Base-by-base conservation (phyloP, 179 eudicot genomes). In the Carnegiea gigantea region DNA sequence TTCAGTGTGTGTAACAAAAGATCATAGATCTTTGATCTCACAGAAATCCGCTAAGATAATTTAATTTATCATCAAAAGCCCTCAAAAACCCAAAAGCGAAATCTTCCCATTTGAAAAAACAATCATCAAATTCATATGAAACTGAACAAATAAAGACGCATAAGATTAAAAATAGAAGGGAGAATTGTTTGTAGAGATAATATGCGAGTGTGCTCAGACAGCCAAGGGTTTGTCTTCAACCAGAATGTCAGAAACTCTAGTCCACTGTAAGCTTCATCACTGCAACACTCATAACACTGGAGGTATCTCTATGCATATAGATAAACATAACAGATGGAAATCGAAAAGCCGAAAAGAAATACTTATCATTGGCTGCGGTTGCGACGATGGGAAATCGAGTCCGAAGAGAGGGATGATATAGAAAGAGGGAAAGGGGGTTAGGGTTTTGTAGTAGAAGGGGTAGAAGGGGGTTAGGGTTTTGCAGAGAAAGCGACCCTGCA, bases 1-100 rank as follows among this genome's bases (percentile, higher is more conserved):
- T 87, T 91, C 96, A 92, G 96, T 92, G 93, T 91, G 95, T 92
- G 93, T 92, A 92, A 90, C 95, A 90, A 88, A 85, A 89, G 95
- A 90, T 90, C 95, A 88, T 85, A 77, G 95, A 87, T 85, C 57
- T 73, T 76, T 38, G 71, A 85, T 86, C 93, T 92, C 95, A 92
- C 95, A 86, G 92, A 92, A 92, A 92, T 92, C 95, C 95, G 92
- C 95, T 92, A 92, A 92, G 95, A 92, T 92, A 80, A 80, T 76
- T 70, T 44, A 23, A 46, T 12, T 85, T 89, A 48, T 90, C 95
- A 90, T 90, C 95, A 90, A 84, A 26, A 89, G 88, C 90, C 85
- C 77, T 57, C 13, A 70, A 17, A 36, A 30, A 30, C 43, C 7
- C 21, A 30, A 36, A 30, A 28, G 5, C 12, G 21, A 26, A 28